Evolutionary conservation across 129 eudicot species (phyloP).

Genomic region (Arctium minus): DNA sequence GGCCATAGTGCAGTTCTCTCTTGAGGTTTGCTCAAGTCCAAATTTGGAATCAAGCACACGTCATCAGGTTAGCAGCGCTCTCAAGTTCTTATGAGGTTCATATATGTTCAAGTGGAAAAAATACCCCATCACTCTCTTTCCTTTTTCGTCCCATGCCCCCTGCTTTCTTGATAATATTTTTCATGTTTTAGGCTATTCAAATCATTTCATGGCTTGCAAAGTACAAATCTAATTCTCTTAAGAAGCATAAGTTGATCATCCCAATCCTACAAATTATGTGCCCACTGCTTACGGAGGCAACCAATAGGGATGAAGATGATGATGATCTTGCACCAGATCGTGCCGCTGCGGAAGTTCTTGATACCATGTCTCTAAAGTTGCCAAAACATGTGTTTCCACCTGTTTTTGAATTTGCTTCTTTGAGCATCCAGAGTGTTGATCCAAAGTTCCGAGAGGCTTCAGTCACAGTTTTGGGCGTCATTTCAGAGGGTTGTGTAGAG

Average conservation of each 20-base stretch:
- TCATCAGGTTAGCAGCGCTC: slow-evolving; percentile 66
- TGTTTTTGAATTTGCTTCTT: slow-evolving; percentile 81
- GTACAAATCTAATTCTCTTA: slow-evolving; percentile 77
- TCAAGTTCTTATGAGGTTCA: not conserved
- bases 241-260: slow-evolving; percentile 81
- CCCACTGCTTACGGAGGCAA: slow-evolving; percentile 82
- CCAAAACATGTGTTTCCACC: slow-evolving; percentile 76
- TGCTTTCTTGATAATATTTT: not conserved
- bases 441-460: slow-evolving; percentile 91
- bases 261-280: slow-evolving; percentile 93
- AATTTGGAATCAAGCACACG: slow-evolving; percentile 84
- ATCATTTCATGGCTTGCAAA: slow-evolving; percentile 99
- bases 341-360: slow-evolving; percentile 89
- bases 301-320: slow-evolving; percentile 67
- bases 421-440: slow-evolving; percentile 72
- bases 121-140: not conserved
- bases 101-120: not conserved
- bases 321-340: slow-evolving; percentile 97
- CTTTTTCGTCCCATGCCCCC: not conserved
- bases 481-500: slow-evolving; percentile 91
- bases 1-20: slow-evolving; percentile 92
- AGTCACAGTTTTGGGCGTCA: slow-evolving; percentile 79
- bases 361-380: slow-evolving; percentile 80
- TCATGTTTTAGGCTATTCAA: slow-evolving; percentile 77
- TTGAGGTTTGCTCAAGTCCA: slow-evolving; percentile 89